Evolutionary conservation across 148 eudicot species (phyloP).

Genomic region (Cornus controversa): DNA sequence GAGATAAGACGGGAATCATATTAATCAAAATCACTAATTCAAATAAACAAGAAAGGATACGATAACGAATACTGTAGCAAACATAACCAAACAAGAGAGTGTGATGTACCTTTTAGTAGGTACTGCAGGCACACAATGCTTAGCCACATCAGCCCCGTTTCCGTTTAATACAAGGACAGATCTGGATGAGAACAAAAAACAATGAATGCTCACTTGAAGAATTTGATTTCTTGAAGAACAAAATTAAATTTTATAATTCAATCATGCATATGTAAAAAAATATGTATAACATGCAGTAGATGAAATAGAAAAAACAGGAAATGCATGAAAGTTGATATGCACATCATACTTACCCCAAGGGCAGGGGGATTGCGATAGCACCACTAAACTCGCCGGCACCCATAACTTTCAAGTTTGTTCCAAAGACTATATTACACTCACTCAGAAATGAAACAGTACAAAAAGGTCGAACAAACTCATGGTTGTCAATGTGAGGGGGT

Average conservation of each 20-base stretch:
- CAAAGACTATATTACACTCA: constrained; percentile 84
- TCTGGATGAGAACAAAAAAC: constrained; percentile 26
- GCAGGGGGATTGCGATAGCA: constrained; percentile 60
- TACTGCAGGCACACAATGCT: constrained; percentile 69
- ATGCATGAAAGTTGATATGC: background rate
- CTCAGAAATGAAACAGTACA: constrained; percentile 94
- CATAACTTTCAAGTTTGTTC: constrained; percentile 63
- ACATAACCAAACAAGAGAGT: background rate
- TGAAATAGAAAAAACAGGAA: background rate
- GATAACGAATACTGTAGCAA: background rate
- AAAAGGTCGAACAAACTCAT: constrained; percentile 92
- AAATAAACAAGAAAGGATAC: background rate
- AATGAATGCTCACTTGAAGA: background rate
- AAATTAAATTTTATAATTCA: too few relatives aligned
- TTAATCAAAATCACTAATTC: background rate
- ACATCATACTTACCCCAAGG: constrained; percentile 66
- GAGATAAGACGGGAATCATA: background rate
- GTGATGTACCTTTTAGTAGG: constrained; percentile 47
- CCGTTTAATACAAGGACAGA: constrained; percentile 64
- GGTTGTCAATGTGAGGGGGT: constrained; percentile 98
- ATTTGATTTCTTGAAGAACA: background rate
- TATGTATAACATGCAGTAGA: background rate
- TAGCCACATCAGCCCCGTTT: constrained; percentile 65
- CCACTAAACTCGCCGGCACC: constrained; percentile 85
- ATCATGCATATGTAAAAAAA: too few relatives aligned